Conservation (phyloP, 306 rosid genomes). For the Elaeagnus macrophylla region DNA sequence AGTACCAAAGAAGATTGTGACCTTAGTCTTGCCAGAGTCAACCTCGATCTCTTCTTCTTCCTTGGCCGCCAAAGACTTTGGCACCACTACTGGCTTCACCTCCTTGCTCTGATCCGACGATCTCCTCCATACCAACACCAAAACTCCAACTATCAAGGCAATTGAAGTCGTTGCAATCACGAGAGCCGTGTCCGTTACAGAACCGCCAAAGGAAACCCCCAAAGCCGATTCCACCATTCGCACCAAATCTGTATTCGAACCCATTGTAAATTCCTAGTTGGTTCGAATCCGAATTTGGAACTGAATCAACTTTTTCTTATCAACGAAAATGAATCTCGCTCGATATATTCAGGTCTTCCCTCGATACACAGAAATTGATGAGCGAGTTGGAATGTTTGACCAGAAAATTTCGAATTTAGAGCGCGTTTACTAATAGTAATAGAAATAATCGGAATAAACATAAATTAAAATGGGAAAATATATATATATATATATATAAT, state of each 20-base stretch:
- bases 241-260: background rate
- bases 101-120: background rate
- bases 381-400: no score
- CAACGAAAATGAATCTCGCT: no score
- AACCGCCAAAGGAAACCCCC: background rate
- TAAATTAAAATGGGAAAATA: no score
- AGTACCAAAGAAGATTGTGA: constrained; percentile 90
- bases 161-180: background rate
- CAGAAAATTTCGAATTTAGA: no score
- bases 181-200: background rate
- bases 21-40: constrained; percentile 74
- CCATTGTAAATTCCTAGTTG: no score
- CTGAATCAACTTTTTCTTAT: no score
- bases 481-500: no score
- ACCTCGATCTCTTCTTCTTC: constrained; percentile 32
- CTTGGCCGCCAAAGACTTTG: background rate
- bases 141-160: background rate
- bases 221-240: background rate
- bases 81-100: background rate
- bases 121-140: background rate
- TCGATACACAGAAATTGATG: no score
- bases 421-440: no score
- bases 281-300: no score
- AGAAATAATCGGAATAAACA: no score
- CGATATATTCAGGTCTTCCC: no score